Percentiles rank a stretch among this genome's conserved stretches.
Evolutionary conservation across 225 moss, liverwort and hornwort species (phyloP).

Genomic region (Anthoceros angustus): DNA sequence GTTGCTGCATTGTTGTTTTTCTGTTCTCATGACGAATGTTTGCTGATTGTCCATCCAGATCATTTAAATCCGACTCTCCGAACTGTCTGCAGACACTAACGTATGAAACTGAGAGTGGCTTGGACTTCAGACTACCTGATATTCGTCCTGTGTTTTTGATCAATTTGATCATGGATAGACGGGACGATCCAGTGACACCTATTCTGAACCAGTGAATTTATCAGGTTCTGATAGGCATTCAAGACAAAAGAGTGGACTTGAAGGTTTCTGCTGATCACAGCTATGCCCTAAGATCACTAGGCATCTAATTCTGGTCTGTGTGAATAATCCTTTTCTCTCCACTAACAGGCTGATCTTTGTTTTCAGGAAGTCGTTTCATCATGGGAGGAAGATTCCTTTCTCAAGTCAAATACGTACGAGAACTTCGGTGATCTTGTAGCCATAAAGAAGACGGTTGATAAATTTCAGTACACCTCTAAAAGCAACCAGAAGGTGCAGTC

Average conservation of each 20-base stretch:
- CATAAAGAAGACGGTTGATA: slow-evolving; percentile 95
- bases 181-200: slow-evolving; percentile 94
- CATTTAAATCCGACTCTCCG: background rate
- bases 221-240: slow-evolving; percentile 84
- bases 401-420: slow-evolving; percentile 90
- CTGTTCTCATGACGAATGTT: background rate
- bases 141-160: slow-evolving; percentile 55
- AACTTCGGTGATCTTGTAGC: slow-evolving; percentile 97
- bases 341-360: background rate
- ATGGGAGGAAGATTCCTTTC: slow-evolving; percentile 87
- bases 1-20: background rate
- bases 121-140: slow-evolving; percentile 89
- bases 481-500: slow-evolving; percentile 94
- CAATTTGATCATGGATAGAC: slow-evolving; percentile 66
- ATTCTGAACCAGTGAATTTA: slow-evolving; percentile 96
- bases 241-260: slow-evolving; percentile 81
- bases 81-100: slow-evolving; percentile 49
- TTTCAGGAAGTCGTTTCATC: slow-evolving; percentile 83
- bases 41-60: background rate
- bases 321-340: background rate
- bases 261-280: slow-evolving; percentile 78
- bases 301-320: background rate
- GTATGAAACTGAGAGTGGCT: slow-evolving; percentile 92
- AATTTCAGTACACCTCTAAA: slow-evolving; percentile 74
- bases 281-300: slow-evolving; percentile 18